A percentile compares a stretch with the other conserved stretches of the same genome.
Conservation (phyloP, 2,329 filamentous ascomycete genomes). For the Cladorrhinum sp. region DNA sequence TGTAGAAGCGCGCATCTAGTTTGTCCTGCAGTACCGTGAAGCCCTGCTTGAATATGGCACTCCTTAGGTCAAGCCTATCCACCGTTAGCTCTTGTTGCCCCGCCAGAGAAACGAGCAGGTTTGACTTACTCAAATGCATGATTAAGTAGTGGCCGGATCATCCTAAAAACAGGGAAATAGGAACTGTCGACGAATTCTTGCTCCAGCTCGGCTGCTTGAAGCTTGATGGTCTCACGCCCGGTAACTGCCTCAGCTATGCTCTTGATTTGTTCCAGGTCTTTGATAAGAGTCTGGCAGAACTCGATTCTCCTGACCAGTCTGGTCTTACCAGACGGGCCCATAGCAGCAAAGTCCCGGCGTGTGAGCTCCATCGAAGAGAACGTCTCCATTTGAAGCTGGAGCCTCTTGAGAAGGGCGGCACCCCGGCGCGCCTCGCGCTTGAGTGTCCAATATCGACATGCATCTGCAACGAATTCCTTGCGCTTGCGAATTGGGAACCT, state of each 20-base stretch:
- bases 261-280: constrained; percentile 75
- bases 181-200: constrained; percentile 79
- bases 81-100: constrained; percentile 36
- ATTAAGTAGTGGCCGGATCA: constrained; percentile 74
- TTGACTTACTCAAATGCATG: constrained; percentile 74
- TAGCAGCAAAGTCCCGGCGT: constrained; percentile 88
- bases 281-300: constrained; percentile 73
- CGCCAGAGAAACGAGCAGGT: not conserved
- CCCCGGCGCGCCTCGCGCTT: constrained; percentile 91
- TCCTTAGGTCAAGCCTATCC: constrained; percentile 59
- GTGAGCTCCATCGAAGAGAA: constrained; percentile 98
- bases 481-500: constrained; percentile 78
- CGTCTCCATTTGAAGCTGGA: constrained; percentile 92
- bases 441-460: constrained; percentile 95
- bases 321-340: constrained; percentile 80
- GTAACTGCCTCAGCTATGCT: constrained; percentile 68
- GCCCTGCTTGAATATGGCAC: constrained; percentile 49
- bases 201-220: constrained; percentile 73
- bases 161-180: constrained; percentile 82
- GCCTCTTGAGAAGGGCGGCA: constrained; percentile 84
- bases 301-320: constrained; percentile 79
- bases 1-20: constrained; percentile 56
- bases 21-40: constrained; percentile 49
- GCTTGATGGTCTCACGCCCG: constrained; percentile 71
- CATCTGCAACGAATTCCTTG: constrained; percentile 89